Percentiles rank a stretch among this genome's conserved stretches.
phyloP scores from a whole-genome alignment of 2,329 filamentous ascomycete genomes.

The Colletotrichum tanaceti region DNA sequence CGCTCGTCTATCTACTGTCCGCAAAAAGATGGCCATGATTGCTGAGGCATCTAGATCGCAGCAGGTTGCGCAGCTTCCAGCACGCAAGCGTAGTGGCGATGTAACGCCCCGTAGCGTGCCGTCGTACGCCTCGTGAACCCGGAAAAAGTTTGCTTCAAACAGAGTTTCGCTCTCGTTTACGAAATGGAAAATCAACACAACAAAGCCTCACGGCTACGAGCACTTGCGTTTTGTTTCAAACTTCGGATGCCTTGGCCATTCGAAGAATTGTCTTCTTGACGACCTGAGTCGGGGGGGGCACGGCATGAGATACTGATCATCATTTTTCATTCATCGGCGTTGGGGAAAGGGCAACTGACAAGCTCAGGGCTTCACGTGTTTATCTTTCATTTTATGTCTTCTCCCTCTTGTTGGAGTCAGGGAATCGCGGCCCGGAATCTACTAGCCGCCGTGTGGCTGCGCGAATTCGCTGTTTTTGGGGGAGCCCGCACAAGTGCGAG shows the following conservation, averaged over 20 bases:
- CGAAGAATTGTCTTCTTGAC: neutral
- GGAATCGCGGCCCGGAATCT: slow-evolving; percentile 9
- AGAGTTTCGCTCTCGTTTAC: neutral
- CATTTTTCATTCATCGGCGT: slow-evolving; percentile 36
- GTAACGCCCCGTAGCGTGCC: slow-evolving; percentile 66
- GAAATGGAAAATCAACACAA: slow-evolving; percentile 6
- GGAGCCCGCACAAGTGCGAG: slow-evolving; percentile 25
- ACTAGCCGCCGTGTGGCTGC: neutral
- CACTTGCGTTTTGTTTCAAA: slow-evolving; percentile 17
- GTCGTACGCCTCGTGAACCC: slow-evolving; percentile 55
- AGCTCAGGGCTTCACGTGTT: slow-evolving; percentile 7
- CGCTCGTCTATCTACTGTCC: slow-evolving; percentile 65
- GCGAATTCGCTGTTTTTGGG: neutral
- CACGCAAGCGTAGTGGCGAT: slow-evolving; percentile 66
- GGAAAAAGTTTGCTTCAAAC: neutral
- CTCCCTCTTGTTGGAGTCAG: slow-evolving; percentile 19
- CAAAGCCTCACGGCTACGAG: slow-evolving; percentile 30
- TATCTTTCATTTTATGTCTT: slow-evolving; percentile 20
- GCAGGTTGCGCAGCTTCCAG: slow-evolving; percentile 55
- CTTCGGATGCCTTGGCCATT: neutral
- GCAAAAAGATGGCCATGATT: slow-evolving; percentile 72
- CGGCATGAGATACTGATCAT: neutral
- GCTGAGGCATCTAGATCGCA: slow-evolving; percentile 66
- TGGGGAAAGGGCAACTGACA: slow-evolving; percentile 26
- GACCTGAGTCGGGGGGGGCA: neutral